Evolutionary conservation across 805 yeast species (phyloP), one percentile per base, ranked within the genome.

Genomic region (Saccharomycopsis malanga): DNA sequence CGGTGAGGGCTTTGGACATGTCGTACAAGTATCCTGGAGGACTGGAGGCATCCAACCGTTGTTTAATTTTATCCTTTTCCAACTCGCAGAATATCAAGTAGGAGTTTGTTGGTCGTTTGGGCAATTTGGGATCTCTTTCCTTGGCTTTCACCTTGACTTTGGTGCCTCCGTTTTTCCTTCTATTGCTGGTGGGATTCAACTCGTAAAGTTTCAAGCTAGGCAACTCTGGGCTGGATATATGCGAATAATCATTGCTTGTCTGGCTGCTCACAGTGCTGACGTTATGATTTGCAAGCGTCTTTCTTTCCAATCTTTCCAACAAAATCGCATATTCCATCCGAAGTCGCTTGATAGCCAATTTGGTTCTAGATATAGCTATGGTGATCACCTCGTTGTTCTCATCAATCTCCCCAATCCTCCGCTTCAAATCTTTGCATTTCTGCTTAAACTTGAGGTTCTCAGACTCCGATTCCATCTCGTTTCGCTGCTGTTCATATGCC

Each of bases 101-200:
- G 4, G 96, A 95, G 62, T 88, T 89, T 3, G 93, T 82, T 4
- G 96, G 96, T 57, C 94, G 72, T 57, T 84, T 87, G 18, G 96
- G 97, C 57, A 83, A 72, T 55, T 79, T 80, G 7, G 96, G 96
- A 62, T 88, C 95, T 57, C 88, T 76, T 7, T 72, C 69, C 43
- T 70, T 69, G 39, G 61, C 6, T n/a, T n/a, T 32, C 14, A 58
- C 57, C 38, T 65, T 59, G 24, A 61, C 17, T 43, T 39, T 14
- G 52, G 59, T 52, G 43, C 58, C 37, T 53, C 61, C 34, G 57
- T 50, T 44, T 42, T 41, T 49, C 38, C 45, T 9, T 6, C 27
- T 21, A 12, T 24, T 37, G 40, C 24, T 37, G n/a, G 18, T 37
- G 6, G 40, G 27, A 39, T 23, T 41, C 14, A 39, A 22, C 18